Percentiles rank a stretch among this genome's conserved stretches.
phyloP scores from a whole-genome alignment of 2,329 filamentous ascomycete genomes.

The Arachnopeziza araneosa region DNA sequence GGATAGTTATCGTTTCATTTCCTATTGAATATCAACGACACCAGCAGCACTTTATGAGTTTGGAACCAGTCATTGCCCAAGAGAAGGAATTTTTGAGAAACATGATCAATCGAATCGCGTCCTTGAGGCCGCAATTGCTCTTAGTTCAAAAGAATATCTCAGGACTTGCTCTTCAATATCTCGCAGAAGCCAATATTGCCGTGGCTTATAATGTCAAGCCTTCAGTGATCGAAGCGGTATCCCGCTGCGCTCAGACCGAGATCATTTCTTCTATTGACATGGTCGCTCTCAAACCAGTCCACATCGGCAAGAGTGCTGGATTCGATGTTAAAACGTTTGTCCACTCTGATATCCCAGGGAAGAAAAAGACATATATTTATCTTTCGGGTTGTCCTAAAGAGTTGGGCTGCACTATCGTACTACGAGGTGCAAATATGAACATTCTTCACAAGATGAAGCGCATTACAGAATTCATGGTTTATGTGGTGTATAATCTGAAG shows the following conservation, averaged over 20 bases:
- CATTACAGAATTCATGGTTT: conserved; percentile 98
- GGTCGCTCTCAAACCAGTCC: conserved; percentile 67
- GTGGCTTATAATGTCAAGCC: conserved; percentile 96
- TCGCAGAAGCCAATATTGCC: conserved; percentile 83
- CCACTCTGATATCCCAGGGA: conserved; percentile 64
- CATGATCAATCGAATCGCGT: conserved; percentile 85
- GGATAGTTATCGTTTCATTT: conserved; percentile 90
- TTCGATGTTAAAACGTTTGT: conserved; percentile 97
- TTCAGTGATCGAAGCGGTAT: conserved; percentile 91
- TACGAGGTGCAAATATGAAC: conserved; percentile 72
- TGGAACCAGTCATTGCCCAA: conserved; percentile 94
- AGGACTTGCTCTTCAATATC: conserved; percentile 79
- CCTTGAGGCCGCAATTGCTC: conserved; percentile 76
- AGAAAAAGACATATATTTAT: conserved; percentile 94
- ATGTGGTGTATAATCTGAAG: conserved; percentile 96
- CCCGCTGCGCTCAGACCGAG: conserved; percentile 83
- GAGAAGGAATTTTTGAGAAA: conserved; percentile 91
- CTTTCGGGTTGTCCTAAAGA: conserved; percentile 85
- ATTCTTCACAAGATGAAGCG: conserved; percentile 76
- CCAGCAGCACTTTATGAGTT: conserved; percentile 92
- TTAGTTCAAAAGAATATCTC: conserved; percentile 93
- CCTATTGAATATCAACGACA: conserved; percentile 94
- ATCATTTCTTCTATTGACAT: conserved; percentile 96
- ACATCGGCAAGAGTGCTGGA: conserved; percentile 72
- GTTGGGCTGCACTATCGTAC: conserved; percentile 88